Evolutionary conservation across 2,329 filamentous ascomycete genomes (phyloP), one percentile per base, ranked within the genome.

Genomic region (Aspergillus thermomutatus): DNA sequence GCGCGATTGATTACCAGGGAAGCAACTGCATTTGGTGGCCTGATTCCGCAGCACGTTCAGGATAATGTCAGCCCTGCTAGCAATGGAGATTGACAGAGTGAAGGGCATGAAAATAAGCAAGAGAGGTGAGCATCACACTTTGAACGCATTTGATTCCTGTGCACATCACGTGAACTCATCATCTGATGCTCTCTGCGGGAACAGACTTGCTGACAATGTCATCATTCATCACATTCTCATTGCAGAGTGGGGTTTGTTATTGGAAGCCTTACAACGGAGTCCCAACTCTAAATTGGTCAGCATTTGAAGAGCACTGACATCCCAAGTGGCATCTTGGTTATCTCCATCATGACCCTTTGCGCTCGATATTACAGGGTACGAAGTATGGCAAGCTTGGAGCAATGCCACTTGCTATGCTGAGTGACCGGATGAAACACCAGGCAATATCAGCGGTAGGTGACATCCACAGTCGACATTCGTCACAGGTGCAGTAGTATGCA

Each of bases 221-320:
- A 34, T 37, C 31, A 37, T 17, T 17, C 14, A 37, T 7, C 14
- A 7, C 4, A n/a, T 37, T 37, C 31, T 37, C 31, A 46, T 37
- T 26, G 46, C 34, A 26, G 56, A 48, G 25, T 34, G 27, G 43
- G 26, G 8, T n/a, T 27, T 34, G 40, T 54, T 54, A 56, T 58
- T 61, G 56, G 54, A 59, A 55, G 56, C 58, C 55, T 60, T 54
- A 53, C 34, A 34, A 28, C 50, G 41, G 52, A 53, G 53, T 10
- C 46, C 55, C 41, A 26, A 51, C 51, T 51, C 50, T 52, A 54
- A 56, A n/a, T 54, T 23, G 34, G 27, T 49, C 31, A 49, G 41
- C n/a, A 45, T 45, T 17, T 23, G 19, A 45, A 45, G 41, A 45
- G 41, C 41, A 23, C 41, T 45, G 41, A 45, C 41, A 23, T 45